Conservation (phyloP, 345 rosid species). For the Euclidium syriacum region DNA sequence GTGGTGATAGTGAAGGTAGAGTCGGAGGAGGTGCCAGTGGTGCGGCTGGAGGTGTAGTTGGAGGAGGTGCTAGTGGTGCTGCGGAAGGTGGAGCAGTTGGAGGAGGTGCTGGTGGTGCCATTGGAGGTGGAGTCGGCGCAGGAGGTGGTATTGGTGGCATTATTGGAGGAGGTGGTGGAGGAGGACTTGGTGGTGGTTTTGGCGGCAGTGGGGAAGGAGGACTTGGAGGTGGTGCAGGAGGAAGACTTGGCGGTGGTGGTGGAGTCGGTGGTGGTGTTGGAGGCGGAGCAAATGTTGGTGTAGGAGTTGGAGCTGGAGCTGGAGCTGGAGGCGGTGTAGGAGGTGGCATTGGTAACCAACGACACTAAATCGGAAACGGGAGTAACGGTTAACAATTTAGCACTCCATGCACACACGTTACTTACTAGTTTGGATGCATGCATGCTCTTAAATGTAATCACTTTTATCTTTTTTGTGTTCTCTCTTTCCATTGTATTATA, state of each 20-base stretch:
- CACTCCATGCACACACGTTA: not conserved
- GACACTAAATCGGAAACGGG: not conserved
- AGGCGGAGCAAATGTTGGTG: conserved; percentile 19
- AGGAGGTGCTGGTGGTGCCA: not conserved
- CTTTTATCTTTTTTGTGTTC: too few species aligned
- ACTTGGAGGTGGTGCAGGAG: conserved; percentile 9
- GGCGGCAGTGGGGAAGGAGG: conserved; percentile 2
- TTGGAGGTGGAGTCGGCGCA: not conserved
- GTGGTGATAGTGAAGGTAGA: not conserved
- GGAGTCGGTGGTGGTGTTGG: conserved; percentile 12
- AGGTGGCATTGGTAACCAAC: conserved; percentile 1
- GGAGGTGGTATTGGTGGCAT: not conserved
- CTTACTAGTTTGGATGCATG: conserved; percentile 7
- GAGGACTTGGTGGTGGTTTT: not conserved
- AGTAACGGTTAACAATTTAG: conserved; percentile 1
- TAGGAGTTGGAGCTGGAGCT: conserved; percentile 35
- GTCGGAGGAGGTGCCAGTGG: not conserved
- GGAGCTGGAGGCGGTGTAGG: conserved; percentile 18
- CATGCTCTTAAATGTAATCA: too few species aligned
- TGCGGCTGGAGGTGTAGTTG: not conserved
- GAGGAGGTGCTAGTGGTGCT: conserved; percentile 16
- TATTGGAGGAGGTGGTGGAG: not conserved
- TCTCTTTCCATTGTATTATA: too few species aligned
- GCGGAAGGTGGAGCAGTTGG: not conserved
- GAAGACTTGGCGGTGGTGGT: not conserved